Percentiles rank a stretch among this genome's conserved stretches.
Evolutionary conservation across 208 protist species (phyloP).

Genomic region (Trypanosoma melophagium): DNA sequence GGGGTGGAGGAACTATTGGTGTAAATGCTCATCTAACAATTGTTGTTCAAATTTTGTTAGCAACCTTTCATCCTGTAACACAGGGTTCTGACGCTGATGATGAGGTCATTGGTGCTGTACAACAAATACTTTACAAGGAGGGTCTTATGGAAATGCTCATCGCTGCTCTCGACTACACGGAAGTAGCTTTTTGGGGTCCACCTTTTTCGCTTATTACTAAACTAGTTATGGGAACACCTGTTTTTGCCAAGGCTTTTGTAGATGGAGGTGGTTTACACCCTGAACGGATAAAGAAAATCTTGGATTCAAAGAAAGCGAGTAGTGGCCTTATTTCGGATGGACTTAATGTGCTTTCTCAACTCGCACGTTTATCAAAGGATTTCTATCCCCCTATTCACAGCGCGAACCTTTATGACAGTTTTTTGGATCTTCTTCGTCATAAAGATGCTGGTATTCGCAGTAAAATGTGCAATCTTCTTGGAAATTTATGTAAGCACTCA

Average conservation of each 20-base stretch:
- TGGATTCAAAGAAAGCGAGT: slow-evolving; percentile 78
- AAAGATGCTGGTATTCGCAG: slow-evolving; percentile 76
- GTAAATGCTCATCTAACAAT: slow-evolving; percentile 84
- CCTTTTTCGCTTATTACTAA: slow-evolving; percentile 85
- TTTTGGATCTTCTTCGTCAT: slow-evolving; percentile 68
- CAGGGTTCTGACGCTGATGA: slow-evolving; percentile 49
- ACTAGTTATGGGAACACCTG: slow-evolving; percentile 66
- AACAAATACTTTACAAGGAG: slow-evolving; percentile 78
- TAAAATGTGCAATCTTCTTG: slow-evolving; percentile 94
- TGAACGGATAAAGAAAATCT: slow-evolving; percentile 58
- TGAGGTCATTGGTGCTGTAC: slow-evolving; percentile 54
- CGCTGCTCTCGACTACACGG: slow-evolving; percentile 74
- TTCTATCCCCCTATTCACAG: slow-evolving; percentile 87
- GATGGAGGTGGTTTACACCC: slow-evolving; percentile 82
- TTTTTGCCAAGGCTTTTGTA: slow-evolving; percentile 86
- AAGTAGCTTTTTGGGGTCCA: slow-evolving; percentile 76
- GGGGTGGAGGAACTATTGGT: slow-evolving; percentile 75
- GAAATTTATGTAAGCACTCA: slow-evolving; percentile 95
- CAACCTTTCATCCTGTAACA: slow-evolving; percentile 49
- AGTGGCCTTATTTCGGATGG: slow-evolving; percentile 78
- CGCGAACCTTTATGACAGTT: slow-evolving; percentile 70
- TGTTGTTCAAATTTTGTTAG: slow-evolving; percentile 72
- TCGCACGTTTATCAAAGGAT: slow-evolving; percentile 84
- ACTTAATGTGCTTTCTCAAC: slow-evolving; percentile 89
- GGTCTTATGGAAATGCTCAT: slow-evolving; percentile 79